A percentile compares a stretch with the other conserved stretches of the same genome.
Evolutionary conservation across 768 basidiomycete species (phyloP).

Genomic region (Atractiella rhizophila): DNA sequence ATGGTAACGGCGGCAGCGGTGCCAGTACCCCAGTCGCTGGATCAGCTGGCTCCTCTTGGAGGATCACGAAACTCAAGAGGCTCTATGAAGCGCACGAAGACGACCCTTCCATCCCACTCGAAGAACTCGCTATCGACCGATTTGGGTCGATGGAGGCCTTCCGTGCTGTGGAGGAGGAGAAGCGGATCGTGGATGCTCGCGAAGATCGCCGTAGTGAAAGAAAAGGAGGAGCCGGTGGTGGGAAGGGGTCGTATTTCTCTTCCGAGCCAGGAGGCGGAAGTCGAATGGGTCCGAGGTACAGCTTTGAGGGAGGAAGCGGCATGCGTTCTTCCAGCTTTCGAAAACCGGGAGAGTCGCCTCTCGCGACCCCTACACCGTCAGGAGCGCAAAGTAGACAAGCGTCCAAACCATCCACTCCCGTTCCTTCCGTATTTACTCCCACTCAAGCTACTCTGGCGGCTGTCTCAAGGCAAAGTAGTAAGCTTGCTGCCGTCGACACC

Average conservation of each 20-base stretch:
- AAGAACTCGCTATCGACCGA: slow-evolving; percentile 62
- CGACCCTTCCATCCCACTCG: slow-evolving; percentile 31
- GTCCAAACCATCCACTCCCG: slow-evolving; percentile 34
- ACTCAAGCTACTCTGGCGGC: slow-evolving; percentile 16
- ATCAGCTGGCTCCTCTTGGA: slow-evolving; percentile 81
- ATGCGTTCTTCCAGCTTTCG: no score
- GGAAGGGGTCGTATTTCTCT: neutral
- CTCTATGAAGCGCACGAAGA: slow-evolving; percentile 85
- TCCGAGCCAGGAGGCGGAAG: slow-evolving; percentile 20
- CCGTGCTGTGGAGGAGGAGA: slow-evolving; percentile 67
- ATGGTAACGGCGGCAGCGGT: slow-evolving; percentile 39
- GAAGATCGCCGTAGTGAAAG: slow-evolving; percentile 31
- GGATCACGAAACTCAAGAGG: slow-evolving; percentile 83
- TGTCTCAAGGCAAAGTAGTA: neutral
- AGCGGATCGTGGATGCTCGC: slow-evolving; percentile 58
- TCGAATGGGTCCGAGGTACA: no score
- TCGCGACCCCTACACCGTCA: no score
- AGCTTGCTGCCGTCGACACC: neutral
- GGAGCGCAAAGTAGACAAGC: slow-evolving; percentile 6
- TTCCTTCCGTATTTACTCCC: slow-evolving; percentile 77
- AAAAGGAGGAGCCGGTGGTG: slow-evolving; percentile 9
- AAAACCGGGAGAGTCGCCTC: no score
- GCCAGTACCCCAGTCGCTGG: slow-evolving; percentile 36
- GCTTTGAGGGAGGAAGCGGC: no score
- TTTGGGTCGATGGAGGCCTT: slow-evolving; percentile 68